Percentiles rank a stretch among this genome's conserved stretches.
Conservation (phyloP, 305 asterid species). For the Fraxinus latifolia region DNA sequence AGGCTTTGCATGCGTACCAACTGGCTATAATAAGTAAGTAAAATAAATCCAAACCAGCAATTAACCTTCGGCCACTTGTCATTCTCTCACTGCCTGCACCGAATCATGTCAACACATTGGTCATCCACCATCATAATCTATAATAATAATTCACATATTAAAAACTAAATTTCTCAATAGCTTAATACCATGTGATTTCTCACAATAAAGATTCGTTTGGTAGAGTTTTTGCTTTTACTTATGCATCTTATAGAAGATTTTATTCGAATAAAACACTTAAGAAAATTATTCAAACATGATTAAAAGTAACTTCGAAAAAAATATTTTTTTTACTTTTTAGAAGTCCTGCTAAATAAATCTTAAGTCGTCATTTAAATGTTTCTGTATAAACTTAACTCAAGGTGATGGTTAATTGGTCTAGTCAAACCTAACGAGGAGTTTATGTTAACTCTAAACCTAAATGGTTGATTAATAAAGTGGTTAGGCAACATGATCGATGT, state of each 20-base stretch:
- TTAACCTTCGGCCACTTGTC: neutral
- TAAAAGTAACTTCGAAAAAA: too few relatives aligned
- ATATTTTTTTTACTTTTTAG: neutral
- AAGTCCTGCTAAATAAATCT: neutral
- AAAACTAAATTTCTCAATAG: neutral
- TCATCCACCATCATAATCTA: neutral
- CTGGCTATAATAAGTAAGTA: neutral
- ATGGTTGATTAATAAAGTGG: neutral
- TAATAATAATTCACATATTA: neutral
- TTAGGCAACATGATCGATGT: neutral
- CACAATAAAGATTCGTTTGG: too few relatives aligned
- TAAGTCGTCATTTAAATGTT: neutral
- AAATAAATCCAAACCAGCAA: neutral
- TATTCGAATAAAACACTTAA: too few relatives aligned
- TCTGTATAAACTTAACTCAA: neutral
- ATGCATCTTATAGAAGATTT: too few relatives aligned
- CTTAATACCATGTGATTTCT: neutral
- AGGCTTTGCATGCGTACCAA: neutral
- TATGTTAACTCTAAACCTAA: neutral
- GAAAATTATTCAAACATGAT: too few relatives aligned
- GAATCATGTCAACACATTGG: neutral
- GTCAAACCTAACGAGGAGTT: neutral
- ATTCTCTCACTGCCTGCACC: neutral
- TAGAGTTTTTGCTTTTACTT: neutral
- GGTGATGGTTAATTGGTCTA: neutral